Conservation (phyloP, 1,284 basidiomycete species). For the Vanrija sp. region DNA sequence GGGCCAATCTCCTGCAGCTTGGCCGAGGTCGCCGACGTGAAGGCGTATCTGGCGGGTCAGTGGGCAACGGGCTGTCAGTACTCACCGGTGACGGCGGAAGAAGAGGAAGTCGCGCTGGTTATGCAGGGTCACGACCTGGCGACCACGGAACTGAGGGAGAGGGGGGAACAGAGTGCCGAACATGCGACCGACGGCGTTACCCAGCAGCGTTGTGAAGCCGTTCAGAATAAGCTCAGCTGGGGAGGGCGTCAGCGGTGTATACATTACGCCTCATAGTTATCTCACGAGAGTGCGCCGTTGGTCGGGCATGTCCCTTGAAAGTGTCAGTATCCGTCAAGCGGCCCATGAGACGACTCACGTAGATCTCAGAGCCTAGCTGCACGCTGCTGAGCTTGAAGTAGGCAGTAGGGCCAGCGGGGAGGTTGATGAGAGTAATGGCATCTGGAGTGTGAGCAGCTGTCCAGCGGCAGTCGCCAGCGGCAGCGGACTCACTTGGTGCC, state of each 20-base stretch:
- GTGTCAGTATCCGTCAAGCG: background rate
- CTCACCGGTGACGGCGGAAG: constrained; percentile 85
- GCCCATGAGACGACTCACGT: constrained; percentile 54
- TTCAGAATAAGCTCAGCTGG: constrained; percentile 87
- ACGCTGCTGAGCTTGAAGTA: constrained; percentile 94
- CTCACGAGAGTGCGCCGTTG: constrained; percentile 76
- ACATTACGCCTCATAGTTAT: constrained; percentile 7
- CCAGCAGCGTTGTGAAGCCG: constrained; percentile 89
- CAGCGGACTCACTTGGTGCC: constrained; percentile 68
- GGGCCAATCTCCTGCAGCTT: constrained; percentile 97
- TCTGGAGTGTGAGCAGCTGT: constrained; percentile 53
- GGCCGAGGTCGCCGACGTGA: constrained; percentile 84
- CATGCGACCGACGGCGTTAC: constrained; percentile 86
- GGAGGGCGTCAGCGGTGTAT: background rate
- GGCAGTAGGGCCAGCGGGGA: constrained; percentile 89
- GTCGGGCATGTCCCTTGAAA: constrained; percentile 48
- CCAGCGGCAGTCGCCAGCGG: background rate
- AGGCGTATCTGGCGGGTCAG: constrained; percentile 67
- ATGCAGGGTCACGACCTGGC: constrained; percentile 95
- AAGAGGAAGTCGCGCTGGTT: constrained; percentile 98
- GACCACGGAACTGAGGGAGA: constrained; percentile 89
- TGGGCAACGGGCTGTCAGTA: constrained; percentile 4
- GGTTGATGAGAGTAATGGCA: constrained; percentile 84
- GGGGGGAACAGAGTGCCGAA: constrained; percentile 95
- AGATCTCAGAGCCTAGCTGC: constrained; percentile 78